Evolutionary conservation across 2,329 filamentous ascomycete species (phyloP).

Genomic region (Venturiaceae sp.): DNA sequence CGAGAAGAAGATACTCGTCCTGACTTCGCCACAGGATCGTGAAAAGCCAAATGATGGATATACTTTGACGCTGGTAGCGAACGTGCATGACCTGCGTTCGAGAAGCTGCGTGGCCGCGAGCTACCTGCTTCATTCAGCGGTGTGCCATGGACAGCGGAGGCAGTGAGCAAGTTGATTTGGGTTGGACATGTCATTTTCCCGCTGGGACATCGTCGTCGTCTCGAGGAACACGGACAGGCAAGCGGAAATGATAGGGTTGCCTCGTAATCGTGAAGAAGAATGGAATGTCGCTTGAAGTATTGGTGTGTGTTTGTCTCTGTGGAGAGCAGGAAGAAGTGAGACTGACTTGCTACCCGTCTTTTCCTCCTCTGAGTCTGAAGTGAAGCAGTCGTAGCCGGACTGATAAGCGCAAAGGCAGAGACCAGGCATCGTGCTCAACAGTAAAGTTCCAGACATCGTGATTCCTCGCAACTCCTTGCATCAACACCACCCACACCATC

Average conservation of each 20-base stretch:
- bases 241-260: background rate
- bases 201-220: background rate
- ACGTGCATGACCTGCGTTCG: background rate
- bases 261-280: background rate
- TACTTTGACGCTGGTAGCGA: background rate
- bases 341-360: background rate
- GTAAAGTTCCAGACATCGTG: too few species aligned
- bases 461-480: background rate
- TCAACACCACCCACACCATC: background rate
- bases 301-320: background rate
- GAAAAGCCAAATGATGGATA: background rate
- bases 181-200: background rate
- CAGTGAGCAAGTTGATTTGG: background rate
- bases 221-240: background rate
- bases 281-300: background rate
- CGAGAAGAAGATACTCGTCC: background rate
- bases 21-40: background rate
- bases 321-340: background rate
- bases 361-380: background rate
- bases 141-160: background rate
- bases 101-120: background rate
- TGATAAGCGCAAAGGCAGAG: background rate
- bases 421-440: too few species aligned
- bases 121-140: too few species aligned
- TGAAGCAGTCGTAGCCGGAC: too few species aligned